Evolutionary conservation across 2,329 filamentous ascomycete genomes (phyloP).

Genomic region (Penicillium rolfsii): DNA sequence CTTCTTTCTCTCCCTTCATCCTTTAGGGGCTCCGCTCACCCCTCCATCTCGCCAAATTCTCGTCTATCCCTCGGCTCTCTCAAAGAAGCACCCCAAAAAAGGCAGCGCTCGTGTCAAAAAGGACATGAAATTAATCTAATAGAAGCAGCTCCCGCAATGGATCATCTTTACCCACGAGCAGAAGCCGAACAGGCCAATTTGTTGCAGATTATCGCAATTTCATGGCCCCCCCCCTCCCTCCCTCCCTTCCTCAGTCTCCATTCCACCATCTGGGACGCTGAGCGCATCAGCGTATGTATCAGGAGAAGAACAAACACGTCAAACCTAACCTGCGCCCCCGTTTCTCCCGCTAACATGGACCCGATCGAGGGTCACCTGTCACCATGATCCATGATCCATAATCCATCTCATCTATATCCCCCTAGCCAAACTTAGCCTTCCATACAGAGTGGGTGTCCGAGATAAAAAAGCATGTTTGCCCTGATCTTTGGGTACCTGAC

Average conservation of each 20-base stretch:
- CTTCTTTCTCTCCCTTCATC: background rate
- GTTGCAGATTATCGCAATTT: constrained; percentile 1
- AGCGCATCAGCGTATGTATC: constrained; percentile 15
- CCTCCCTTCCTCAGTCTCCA: background rate
- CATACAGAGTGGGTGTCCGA: background rate
- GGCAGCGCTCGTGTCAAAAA: background rate
- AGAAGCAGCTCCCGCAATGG: background rate
- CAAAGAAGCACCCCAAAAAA: background rate
- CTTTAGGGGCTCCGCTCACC: background rate
- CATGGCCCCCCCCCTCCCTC: background rate
- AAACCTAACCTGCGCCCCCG: background rate
- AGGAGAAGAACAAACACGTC: constrained; percentile 4
- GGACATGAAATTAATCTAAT: background rate
- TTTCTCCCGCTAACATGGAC: constrained; percentile 1
- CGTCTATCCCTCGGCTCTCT: background rate
- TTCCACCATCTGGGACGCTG: constrained; percentile 7
- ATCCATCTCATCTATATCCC: constrained; percentile 2
- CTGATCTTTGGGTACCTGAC: background rate
- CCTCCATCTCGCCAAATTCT: background rate
- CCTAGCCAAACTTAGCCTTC: background rate
- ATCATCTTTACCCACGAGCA: constrained; percentile 16
- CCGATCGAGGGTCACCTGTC: background rate
- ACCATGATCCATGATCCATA: background rate
- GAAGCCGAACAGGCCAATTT: constrained; percentile 14
- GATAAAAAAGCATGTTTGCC: constrained; percentile 6